Base-by-base conservation (phyloP, 768 basidiomycete species). In the Suillus hirtellus region DNA sequence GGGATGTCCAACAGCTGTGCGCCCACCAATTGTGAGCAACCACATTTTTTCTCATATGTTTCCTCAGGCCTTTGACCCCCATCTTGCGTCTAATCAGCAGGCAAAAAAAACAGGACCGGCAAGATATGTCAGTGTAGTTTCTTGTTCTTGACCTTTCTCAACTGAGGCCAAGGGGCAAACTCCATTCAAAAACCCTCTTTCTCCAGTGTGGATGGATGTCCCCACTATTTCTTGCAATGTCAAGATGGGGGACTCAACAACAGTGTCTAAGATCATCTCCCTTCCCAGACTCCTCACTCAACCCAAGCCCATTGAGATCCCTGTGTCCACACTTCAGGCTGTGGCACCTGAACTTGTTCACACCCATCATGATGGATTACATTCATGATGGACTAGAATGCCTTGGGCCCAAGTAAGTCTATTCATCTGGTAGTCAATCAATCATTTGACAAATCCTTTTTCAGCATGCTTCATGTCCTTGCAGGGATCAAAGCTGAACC, bases 81-180 rank as follows among this genome's bases (percentile, higher is more conserved):
- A 87, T 69, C 75, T 89, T 12, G 85, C 27, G 2, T 27, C 27
- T 27, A 27, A 27, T 27, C 27, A 27, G 27, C 27, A 27, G 27
- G 27, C 27, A 27, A 27, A 27, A 27, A 27, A 27, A 27, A 27
- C 27, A 27, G 27, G 27, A 27, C 27, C 27, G 27, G 27, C 27
- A 27, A 27, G 27, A 27, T 27, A 27, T 27, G 27, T 27, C 27
- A 27, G 27, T 27, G 27, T 27, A 27, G 27, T 27, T 27, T 27
- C 27, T 27, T 27, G 27, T 27, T 27, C 27, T 27, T 27, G 27
- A 27, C 27, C 27, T 27, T 27, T 27, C 27, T 27, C 27, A 27
- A 27, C 27, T 27, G 27, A 27, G 27, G 27, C 27, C 62, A 73
- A 60, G 27, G 46, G 65, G 4, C 69, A 62, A 14, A 74, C 70